Evolutionary conservation across 2,329 filamentous ascomycete species (phyloP).

Genomic region (Aulographum hederae): DNA sequence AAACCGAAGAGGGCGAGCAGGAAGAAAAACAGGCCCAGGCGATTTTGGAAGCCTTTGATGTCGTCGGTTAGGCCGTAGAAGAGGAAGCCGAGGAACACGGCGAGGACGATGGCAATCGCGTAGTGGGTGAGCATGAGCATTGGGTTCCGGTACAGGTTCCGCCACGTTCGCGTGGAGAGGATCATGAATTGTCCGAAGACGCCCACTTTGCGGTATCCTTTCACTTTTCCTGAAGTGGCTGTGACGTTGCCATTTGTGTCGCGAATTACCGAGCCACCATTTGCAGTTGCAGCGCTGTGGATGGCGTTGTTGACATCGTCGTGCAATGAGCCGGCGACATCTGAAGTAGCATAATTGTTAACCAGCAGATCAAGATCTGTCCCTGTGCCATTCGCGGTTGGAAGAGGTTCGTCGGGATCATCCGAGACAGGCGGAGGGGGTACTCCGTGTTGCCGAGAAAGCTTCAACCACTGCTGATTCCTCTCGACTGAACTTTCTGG

Average conservation of each 20-base stretch:
- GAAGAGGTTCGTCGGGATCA: slow-evolving; percentile 45
- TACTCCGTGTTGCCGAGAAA: slow-evolving; percentile 33
- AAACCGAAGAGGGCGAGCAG: slow-evolving; percentile 90
- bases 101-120: slow-evolving; percentile 85
- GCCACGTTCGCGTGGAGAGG: slow-evolving; percentile 81
- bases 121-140: slow-evolving; percentile 98
- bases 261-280: slow-evolving; percentile 33
- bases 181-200: slow-evolving; percentile 72
- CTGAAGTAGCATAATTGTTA: slow-evolving; percentile 55
- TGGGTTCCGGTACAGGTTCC: slow-evolving; percentile 90
- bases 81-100: slow-evolving; percentile 82
- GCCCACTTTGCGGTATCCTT: slow-evolving; percentile 67
- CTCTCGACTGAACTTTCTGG: slow-evolving; percentile 31
- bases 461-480: slow-evolving; percentile 40
- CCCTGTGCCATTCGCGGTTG: slow-evolving; percentile 36
- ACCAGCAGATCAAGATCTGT: slow-evolving; percentile 75
- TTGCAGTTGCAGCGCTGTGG: slow-evolving; percentile 43
- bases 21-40: slow-evolving; percentile 95
- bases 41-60: slow-evolving; percentile 93
- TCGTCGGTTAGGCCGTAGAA: slow-evolving; percentile 95
- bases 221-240: slow-evolving; percentile 36
- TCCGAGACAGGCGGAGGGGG: slow-evolving; percentile 46
- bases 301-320: slow-evolving; percentile 65
- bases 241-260: slow-evolving; percentile 28
- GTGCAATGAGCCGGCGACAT: slow-evolving; percentile 54